Evolutionary conservation across 1,284 basidiomycete species (phyloP).

Genomic region (Singerocomus rubriflavus): DNA sequence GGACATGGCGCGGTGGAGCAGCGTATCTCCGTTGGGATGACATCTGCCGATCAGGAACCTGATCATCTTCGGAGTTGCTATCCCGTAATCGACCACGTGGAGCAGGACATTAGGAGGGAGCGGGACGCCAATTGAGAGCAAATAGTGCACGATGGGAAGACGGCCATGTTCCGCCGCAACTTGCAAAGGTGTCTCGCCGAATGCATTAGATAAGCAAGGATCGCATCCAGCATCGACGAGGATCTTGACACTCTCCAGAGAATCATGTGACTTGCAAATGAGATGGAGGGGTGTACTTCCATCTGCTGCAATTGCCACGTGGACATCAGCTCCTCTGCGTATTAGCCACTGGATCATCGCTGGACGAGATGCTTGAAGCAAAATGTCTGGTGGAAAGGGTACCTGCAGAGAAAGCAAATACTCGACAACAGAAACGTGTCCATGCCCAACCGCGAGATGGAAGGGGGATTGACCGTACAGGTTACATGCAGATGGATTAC

Average conservation of each 20-base stretch:
- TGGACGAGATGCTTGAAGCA: background rate
- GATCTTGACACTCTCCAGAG: background rate
- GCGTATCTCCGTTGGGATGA: background rate
- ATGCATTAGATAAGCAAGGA: background rate
- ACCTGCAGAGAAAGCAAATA: background rate
- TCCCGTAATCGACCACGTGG: background rate
- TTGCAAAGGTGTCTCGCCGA: background rate
- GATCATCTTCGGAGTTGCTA: background rate
- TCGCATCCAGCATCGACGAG: slow-evolving; percentile 5
- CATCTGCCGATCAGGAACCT: slow-evolving; percentile 6
- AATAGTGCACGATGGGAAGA: background rate
- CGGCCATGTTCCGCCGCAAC: background rate
- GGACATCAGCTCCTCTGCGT: background rate
- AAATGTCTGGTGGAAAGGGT: slow-evolving; percentile 6
- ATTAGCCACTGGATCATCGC: background rate
- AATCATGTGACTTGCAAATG: background rate
- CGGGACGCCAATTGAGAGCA: background rate
- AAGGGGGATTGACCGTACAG: slow-evolving; percentile 3
- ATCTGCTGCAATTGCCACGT: no score
- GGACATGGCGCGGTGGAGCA: background rate
- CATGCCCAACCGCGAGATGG: background rate
- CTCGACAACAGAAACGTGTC: background rate
- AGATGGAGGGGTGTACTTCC: no score
- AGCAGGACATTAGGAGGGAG: slow-evolving; percentile 2
- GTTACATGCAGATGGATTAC: slow-evolving; percentile 2